phyloP scores from a whole-genome alignment of 768 basidiomycete genomes.

The Naganishia onofrii region DNA sequence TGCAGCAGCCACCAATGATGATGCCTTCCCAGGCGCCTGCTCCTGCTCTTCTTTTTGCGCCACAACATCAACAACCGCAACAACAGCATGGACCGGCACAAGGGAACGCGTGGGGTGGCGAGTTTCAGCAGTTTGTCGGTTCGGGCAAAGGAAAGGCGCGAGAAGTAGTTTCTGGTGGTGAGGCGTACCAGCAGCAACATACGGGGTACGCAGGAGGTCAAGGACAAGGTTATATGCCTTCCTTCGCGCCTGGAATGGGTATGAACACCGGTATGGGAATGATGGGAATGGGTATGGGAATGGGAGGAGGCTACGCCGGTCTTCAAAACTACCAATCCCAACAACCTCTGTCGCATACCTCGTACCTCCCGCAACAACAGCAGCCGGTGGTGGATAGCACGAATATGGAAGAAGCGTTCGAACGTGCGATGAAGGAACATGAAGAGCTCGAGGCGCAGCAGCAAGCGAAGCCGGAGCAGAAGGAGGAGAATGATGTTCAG shows the following conservation, averaged over 20 bases:
- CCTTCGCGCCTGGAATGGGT: slow-evolving; percentile 17
- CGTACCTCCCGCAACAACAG: slow-evolving; percentile 4
- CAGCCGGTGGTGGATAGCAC: neutral
- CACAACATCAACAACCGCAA: neutral
- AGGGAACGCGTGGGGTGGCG: slow-evolving; percentile 8
- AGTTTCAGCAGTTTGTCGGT: slow-evolving; percentile 7
- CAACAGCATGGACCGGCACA: slow-evolving; percentile 9
- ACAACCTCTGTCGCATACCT: slow-evolving; percentile 5
- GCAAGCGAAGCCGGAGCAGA: slow-evolving; percentile 34
- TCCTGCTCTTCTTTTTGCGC: neutral
- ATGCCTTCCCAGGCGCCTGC: slow-evolving; percentile 13
- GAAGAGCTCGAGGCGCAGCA: slow-evolving; percentile 10
- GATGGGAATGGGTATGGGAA: slow-evolving; percentile 29
- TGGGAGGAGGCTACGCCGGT: neutral
- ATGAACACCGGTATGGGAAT: slow-evolving; percentile 20
- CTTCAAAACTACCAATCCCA: neutral
- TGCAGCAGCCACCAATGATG: neutral
- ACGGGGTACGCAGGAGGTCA: neutral
- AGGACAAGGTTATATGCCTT: neutral
- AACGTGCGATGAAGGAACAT: slow-evolving; percentile 5
- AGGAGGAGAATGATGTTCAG: slow-evolving; percentile 34
- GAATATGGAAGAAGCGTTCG: slow-evolving; percentile 23
- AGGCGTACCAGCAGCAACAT: neutral
- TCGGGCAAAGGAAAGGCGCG: slow-evolving; percentile 21
- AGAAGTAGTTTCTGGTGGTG: neutral